Conservation (phyloP, 169 alveolate genomes). For the Plasmodium gonderi region DNA sequence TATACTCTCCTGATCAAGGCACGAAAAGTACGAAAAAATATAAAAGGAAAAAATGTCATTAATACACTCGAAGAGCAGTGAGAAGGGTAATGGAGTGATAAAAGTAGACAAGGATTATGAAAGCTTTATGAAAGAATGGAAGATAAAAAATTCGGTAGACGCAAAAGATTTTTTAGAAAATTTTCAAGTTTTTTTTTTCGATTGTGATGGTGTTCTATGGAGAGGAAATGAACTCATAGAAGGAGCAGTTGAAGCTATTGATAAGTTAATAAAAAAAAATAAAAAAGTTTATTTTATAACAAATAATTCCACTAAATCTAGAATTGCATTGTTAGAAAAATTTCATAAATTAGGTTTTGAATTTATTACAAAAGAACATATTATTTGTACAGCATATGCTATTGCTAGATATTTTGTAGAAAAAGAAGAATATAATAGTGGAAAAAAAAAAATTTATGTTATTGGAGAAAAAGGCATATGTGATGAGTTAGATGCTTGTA, state of each 20-base stretch:
- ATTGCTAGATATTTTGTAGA: slow-evolving; percentile 63
- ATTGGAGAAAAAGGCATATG: slow-evolving; percentile 77
- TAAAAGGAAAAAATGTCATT: slow-evolving; percentile 22
- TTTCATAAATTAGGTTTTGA: slow-evolving; percentile 75
- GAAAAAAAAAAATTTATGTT: slow-evolving; percentile 76
- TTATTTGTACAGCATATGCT: slow-evolving; percentile 73
- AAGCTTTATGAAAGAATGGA: slow-evolving; percentile 60
- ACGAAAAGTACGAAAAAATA: background rate
- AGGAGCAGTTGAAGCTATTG: slow-evolving; percentile 82
- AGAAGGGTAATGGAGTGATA: background rate
- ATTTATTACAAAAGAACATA: slow-evolving; percentile 49
- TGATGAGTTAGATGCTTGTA: slow-evolving; percentile 28
- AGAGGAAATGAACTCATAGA: slow-evolving; percentile 79
- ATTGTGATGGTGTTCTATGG: slow-evolving; percentile 84
- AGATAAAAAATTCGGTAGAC: slow-evolving; percentile 10
- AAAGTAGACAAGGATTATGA: background rate
- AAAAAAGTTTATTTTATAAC: slow-evolving; percentile 77
- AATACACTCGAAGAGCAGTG: background rate
- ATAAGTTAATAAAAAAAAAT: slow-evolving; percentile 30
- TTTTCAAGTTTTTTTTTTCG: slow-evolving; percentile 78
- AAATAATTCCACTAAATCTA: slow-evolving; percentile 77
- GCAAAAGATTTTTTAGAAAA: slow-evolving; percentile 36
- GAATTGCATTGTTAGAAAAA: slow-evolving; percentile 71
- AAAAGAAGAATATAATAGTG: slow-evolving; percentile 29
- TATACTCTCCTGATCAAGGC: too few species aligned